A percentile compares a stretch with the other conserved stretches of the same genome.
phyloP scores from a whole-genome alignment of 78 protist genomes.

The Creolimax fragrantissima region DNA sequence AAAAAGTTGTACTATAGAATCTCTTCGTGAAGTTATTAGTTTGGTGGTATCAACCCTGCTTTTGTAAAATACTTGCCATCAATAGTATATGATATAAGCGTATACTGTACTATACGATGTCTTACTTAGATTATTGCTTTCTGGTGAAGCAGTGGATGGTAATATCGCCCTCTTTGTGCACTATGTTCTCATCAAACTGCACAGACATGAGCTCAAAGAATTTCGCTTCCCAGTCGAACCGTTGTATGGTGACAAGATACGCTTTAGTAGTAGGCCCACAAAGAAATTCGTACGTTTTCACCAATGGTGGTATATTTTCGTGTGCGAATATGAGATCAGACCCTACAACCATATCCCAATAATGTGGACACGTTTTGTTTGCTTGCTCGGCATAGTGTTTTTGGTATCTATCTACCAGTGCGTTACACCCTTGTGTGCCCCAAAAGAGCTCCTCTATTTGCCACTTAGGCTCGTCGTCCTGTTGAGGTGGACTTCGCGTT shows the following conservation, averaged over 20 bases:
- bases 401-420: background rate
- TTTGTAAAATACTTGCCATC: too few relatives aligned
- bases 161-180: background rate
- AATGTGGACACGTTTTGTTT: too few relatives aligned
- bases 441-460: background rate
- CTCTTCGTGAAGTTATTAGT: too few relatives aligned
- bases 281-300: background rate
- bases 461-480: background rate
- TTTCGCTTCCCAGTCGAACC: background rate
- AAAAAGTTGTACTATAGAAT: too few relatives aligned
- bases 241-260: background rate
- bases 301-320: background rate
- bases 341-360: background rate
- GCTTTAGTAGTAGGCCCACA: background rate
- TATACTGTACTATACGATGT: too few relatives aligned
- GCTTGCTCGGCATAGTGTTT: too few relatives aligned
- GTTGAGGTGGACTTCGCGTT: too few relatives aligned
- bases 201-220: background rate
- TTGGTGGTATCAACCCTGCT: too few relatives aligned
- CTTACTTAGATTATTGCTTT: too few relatives aligned
- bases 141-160: background rate
- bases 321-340: background rate
- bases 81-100: too few relatives aligned
- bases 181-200: background rate
- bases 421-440: background rate